Evolutionary conservation across 139 green algal genomes (phyloP).

Genomic region (Spirogloea muscicola): DNA sequence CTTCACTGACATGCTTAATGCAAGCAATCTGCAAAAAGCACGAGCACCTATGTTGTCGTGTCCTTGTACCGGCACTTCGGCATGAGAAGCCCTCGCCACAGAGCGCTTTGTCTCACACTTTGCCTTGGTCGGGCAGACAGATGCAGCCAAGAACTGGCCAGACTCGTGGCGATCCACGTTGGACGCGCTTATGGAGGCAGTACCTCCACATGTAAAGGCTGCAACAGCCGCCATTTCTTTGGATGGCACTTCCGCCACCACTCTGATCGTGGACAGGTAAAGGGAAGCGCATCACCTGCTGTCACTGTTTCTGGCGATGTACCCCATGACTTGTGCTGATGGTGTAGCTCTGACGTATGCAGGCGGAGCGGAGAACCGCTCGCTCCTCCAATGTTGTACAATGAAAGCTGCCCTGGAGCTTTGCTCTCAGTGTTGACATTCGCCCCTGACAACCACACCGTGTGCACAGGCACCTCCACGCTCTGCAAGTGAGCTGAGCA

Average conservation of each 20-base stretch:
- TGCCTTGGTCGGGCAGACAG: slow-evolving; percentile 29
- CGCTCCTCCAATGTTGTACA: slow-evolving; percentile 35
- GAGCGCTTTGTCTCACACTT: too few relatives aligned
- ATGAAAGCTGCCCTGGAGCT: neutral
- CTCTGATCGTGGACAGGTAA: slow-evolving; percentile 71
- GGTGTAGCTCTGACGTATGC: neutral
- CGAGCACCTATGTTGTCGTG: too few relatives aligned
- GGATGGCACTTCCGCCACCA: slow-evolving; percentile 83
- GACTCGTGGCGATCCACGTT: slow-evolving; percentile 5
- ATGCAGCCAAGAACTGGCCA: slow-evolving; percentile 14
- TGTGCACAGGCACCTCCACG: slow-evolving; percentile 71
- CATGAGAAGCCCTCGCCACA: too few relatives aligned
- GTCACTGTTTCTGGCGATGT: too few relatives aligned
- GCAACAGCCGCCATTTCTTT: slow-evolving; percentile 56
- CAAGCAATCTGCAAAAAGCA: too few relatives aligned
- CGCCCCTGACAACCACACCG: slow-evolving; percentile 69
- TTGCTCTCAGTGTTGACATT: slow-evolving; percentile 56
- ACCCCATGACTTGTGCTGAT: neutral
- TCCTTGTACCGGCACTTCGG: too few relatives aligned
- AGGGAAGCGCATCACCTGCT: neutral
- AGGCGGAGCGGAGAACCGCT: slow-evolving; percentile 41
- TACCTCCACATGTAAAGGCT: slow-evolving; percentile 1
- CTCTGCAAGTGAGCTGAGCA: too few relatives aligned
- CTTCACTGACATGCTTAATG: too few relatives aligned
- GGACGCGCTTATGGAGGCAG: neutral